phyloP scores from a whole-genome alignment of 2,329 filamentous ascomycete genomes.

The Sporothrix globosa region DNA sequence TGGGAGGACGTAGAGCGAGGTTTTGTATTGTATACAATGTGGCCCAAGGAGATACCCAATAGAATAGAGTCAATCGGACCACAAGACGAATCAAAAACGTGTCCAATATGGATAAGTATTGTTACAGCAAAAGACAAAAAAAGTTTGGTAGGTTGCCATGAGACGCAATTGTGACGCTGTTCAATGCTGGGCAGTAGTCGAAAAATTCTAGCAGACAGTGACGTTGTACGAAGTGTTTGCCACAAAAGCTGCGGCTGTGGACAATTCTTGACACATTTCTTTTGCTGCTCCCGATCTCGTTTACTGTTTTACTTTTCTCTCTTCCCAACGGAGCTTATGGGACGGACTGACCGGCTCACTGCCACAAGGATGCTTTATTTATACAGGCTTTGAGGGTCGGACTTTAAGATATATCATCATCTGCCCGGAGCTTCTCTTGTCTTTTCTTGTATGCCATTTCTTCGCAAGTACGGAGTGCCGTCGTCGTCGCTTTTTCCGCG shows the following conservation, averaged over 20 bases:
- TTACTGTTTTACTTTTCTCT: too few relatives aligned
- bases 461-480: background rate
- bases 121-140: background rate
- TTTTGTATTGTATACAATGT: background rate
- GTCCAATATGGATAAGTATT: background rate
- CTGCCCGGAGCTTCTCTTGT: background rate
- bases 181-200: background rate
- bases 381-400: too few relatives aligned
- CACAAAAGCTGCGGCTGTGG: background rate
- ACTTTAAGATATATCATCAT: background rate
- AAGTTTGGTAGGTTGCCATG: background rate
- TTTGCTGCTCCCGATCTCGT: too few relatives aligned
- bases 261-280: background rate
- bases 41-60: too few relatives aligned
- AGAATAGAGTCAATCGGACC: background rate
- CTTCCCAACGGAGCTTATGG: too few relatives aligned
- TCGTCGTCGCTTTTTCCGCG: background rate
- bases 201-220: slow-evolving; percentile 9
- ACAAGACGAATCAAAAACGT: slow-evolving; percentile 3
- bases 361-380: background rate
- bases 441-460: background rate
- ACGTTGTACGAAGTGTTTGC: background rate
- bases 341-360: background rate
- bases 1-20: background rate
- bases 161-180: background rate